Conservation (phyloP, 345 rosid species). For the Eutrema heterophyllum region DNA sequence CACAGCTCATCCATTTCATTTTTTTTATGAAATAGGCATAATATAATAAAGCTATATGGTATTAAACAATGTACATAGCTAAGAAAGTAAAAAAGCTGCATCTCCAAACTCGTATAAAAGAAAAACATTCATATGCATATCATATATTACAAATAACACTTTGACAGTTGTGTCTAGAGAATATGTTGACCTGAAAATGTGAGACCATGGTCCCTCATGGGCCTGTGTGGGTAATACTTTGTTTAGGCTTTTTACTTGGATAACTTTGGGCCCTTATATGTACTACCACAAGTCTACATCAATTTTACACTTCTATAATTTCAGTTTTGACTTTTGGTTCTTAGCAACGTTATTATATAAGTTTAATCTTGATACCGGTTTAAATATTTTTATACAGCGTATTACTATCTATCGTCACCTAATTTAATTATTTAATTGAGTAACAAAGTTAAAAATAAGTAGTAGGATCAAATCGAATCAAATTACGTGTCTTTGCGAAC, state of each 20-base stretch:
- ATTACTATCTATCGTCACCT: neutral
- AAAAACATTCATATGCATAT: neutral
- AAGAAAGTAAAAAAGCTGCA: neutral
- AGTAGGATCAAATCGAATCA: neutral
- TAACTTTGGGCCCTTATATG: neutral
- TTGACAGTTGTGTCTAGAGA: neutral
- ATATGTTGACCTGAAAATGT: neutral
- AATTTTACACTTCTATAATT: neutral
- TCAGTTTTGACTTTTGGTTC: neutral
- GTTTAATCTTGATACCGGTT: neutral
- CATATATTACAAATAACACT: neutral
- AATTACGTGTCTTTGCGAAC: neutral
- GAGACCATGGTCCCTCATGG: constrained; percentile 9
- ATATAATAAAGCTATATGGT: neutral
- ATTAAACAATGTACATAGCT: neutral
- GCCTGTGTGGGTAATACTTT: neutral
- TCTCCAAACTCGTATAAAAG: too few relatives aligned
- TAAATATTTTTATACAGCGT: neutral
- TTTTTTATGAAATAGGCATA: neutral
- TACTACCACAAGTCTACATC: neutral
- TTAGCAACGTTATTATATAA: too few relatives aligned
- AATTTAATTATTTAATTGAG: neutral
- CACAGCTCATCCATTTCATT: constrained; percentile 6
- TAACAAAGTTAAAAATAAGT: neutral
- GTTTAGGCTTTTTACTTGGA: neutral